Evolutionary conservation across 2,329 filamentous ascomycete species (phyloP).

Genomic region (Nothopassalora personata): DNA sequence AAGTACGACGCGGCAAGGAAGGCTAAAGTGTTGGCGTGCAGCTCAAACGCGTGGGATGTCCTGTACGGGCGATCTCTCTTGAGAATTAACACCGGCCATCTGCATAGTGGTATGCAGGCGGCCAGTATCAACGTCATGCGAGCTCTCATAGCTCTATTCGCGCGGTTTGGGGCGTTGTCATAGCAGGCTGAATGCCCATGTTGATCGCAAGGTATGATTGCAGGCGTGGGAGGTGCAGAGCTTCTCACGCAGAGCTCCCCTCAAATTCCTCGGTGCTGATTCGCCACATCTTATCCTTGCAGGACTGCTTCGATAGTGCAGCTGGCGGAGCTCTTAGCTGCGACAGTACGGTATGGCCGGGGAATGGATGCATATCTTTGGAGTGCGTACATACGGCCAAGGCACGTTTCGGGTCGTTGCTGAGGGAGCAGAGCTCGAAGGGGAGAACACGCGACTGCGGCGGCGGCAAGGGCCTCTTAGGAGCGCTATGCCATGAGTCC

Average conservation of each 20-base stretch:
- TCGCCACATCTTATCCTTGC: slow-evolving; percentile 16
- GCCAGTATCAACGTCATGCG: slow-evolving; percentile 11
- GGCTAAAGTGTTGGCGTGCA: slow-evolving; percentile 5
- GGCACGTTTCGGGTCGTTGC: not conserved
- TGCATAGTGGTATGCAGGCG: slow-evolving; percentile 16
- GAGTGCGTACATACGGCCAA: not conserved
- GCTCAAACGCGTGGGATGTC: slow-evolving; percentile 17
- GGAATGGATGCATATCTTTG: slow-evolving; percentile 5
- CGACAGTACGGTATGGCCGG: slow-evolving; percentile 9
- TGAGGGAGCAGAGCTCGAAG: not conserved
- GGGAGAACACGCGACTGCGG: not conserved
- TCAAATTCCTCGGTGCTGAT: slow-evolving; percentile 10
- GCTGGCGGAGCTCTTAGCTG: slow-evolving; percentile 15
- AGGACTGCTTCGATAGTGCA: slow-evolving; percentile 10
- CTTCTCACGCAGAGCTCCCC: slow-evolving; percentile 4
- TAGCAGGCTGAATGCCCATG: slow-evolving; percentile 3
- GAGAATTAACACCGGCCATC: slow-evolving; percentile 12
- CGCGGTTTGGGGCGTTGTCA: not conserved
- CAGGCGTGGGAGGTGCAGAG: slow-evolving; percentile 14
- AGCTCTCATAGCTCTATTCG: slow-evolving; percentile 6
- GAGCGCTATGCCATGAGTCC: slow-evolving; percentile 5
- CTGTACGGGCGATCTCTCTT: slow-evolving; percentile 13
- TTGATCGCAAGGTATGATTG: not conserved
- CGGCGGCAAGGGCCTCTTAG: not conserved
- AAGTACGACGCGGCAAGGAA: slow-evolving; percentile 8